Base-by-base conservation (phyloP, 441 rosid species). In the Jatropha podagrica region DNA sequence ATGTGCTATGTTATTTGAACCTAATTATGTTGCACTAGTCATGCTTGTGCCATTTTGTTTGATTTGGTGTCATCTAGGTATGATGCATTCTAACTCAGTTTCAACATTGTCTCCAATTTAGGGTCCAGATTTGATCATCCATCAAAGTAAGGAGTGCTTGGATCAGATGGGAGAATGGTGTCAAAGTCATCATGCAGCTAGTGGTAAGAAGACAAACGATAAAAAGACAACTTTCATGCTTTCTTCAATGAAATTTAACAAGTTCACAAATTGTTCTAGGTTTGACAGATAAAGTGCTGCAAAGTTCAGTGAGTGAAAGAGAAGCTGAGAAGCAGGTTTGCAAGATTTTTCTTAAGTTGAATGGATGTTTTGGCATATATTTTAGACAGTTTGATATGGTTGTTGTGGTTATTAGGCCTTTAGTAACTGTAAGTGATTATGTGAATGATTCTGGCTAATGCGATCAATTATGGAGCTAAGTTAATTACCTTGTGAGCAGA, bases 71-170 rank as follows among this genome's bases (percentile, higher is more conserved):
- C 4, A 52, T 76, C n/a, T 56, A 48, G 15, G 27, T 72, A 17
- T 55, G 70, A 11, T 44, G 0, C 55, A 51, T 72, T 64, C 52
- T 55, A 27, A 74, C 52, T 75, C 71, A 8, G 56, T 52, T 49
- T 48, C 32, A 15, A 11, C 26, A 41, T 52, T 72, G 20, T 74
- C 42, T 76, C 42, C 71, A 66, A n/a, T 85, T 69, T 71, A 95
- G 97, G 97, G 99, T 77, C 98, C 99, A 76, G 92, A 92, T 84
- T 76, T 93, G 81, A 97, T 93, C 76, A 83, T 95, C 77, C 90
- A 92, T 84, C 99, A 95, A 83, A 82, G 85, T 32, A 85, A 85
- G 78, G 94, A 91, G 66, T 92, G 96, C 71, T 48, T 95, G 78
- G 92, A 92, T 78, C 74, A 81, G 74, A 93, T 93, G 96, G 90